phyloP scores from a whole-genome alignment of 192 early-diverging fungal genomes.

The Chytriomyces sp. region DNA sequence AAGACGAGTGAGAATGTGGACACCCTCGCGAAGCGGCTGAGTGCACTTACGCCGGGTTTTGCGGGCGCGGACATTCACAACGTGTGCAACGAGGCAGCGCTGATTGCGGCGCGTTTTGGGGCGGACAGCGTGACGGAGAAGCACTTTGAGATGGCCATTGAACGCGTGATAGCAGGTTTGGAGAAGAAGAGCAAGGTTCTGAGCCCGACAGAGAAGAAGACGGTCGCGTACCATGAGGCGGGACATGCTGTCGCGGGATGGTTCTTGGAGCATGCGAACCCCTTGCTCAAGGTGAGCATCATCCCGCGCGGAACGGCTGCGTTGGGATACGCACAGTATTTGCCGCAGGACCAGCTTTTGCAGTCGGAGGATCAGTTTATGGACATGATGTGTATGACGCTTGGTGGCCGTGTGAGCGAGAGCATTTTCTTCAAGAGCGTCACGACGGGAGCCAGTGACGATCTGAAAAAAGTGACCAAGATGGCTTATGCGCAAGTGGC shows the following conservation, averaged over 20 bases:
- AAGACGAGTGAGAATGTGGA: slow-evolving; percentile 63
- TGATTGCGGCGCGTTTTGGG: slow-evolving; percentile 91
- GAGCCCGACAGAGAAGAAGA: slow-evolving; percentile 97
- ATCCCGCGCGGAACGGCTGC: slow-evolving; percentile 95
- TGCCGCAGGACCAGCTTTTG: slow-evolving; percentile 96
- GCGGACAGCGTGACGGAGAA: slow-evolving; percentile 75
- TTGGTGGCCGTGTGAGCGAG: slow-evolving; percentile 71
- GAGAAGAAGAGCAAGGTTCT: slow-evolving; percentile 97
- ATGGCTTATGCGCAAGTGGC: slow-evolving; percentile 96
- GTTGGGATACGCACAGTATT: slow-evolving; percentile 98
- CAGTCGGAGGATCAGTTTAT: slow-evolving; percentile 89
- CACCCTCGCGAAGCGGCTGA: slow-evolving; percentile 80
- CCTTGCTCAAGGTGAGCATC: slow-evolving; percentile 96
- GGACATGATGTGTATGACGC: slow-evolving; percentile 75
- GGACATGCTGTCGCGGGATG: slow-evolving; percentile 98
- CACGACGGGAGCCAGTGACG: slow-evolving; percentile 98
- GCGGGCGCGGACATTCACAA: slow-evolving; percentile 97
- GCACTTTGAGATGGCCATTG: slow-evolving; percentile 98
- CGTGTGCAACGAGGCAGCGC: slow-evolving; percentile 98
- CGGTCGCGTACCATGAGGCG: slow-evolving; percentile 99
- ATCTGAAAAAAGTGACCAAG: slow-evolving; percentile 95
- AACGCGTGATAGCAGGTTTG: slow-evolving; percentile 96
- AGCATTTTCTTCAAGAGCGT: slow-evolving; percentile 90
- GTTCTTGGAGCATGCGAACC: slow-evolving; percentile 95
- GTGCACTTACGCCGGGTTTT: slow-evolving; percentile 96